Evolutionary conservation across 805 yeast genomes (phyloP).

Genomic region (Hanseniaspora lachancei): DNA sequence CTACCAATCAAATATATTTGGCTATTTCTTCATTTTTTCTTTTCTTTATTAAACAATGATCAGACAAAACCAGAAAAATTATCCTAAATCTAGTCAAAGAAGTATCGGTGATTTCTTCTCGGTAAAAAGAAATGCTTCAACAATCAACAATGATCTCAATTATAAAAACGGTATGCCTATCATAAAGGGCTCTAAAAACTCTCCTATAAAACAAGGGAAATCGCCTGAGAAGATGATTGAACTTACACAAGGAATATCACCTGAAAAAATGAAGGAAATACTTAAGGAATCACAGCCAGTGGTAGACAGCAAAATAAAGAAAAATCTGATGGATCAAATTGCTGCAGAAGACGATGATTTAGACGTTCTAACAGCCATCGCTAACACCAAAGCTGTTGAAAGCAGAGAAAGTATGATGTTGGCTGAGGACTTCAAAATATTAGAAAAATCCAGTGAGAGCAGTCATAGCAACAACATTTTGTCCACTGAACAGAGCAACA

Average conservation of each 20-base stretch:
- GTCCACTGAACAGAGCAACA: background rate
- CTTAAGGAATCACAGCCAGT: background rate
- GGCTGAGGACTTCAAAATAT: background rate
- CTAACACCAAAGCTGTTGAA: background rate
- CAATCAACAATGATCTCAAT: background rate
- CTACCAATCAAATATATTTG: background rate
- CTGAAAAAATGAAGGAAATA: background rate
- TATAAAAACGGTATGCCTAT: conserved; percentile 9
- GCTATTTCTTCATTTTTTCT: background rate
- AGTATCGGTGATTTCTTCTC: conserved; percentile 6
- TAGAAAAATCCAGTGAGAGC: background rate
- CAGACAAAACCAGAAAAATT: conserved; percentile 1
- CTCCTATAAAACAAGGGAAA: conserved; percentile 9
- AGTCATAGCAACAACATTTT: background rate
- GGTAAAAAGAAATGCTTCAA: background rate
- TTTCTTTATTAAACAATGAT: background rate
- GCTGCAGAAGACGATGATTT: background rate
- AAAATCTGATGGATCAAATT: background rate
- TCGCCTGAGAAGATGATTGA: conserved; percentile 12
- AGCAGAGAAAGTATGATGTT: conserved; percentile 5
- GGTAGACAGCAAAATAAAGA: background rate
- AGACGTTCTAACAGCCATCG: background rate
- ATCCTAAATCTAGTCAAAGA: background rate
- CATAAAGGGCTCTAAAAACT: background rate
- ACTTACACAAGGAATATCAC: background rate